These are phyloP conservation scores for Cryptomeria japonica DNA, from an alignment of 75 land plant genomes.

Conservation along the genomic window DNA sequence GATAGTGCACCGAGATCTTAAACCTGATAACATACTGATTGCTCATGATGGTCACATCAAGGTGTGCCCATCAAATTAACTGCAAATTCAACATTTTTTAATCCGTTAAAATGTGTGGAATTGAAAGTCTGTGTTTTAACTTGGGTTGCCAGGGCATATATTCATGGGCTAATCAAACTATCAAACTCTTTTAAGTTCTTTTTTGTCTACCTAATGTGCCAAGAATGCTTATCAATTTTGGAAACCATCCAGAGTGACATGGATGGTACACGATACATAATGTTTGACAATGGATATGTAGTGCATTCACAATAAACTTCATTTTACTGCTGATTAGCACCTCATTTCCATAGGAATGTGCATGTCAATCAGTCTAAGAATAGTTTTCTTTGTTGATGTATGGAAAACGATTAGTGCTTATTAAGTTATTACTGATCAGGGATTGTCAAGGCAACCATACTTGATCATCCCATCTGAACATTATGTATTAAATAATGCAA, in stretches of 20 bases:
- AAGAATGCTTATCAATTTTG: not conserved
- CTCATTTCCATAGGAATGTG: not conserved
- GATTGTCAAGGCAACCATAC: not conserved
- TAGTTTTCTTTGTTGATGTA: not conserved
- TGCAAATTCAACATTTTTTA: not conserved
- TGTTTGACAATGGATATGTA: not conserved
- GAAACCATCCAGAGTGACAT: not conserved
- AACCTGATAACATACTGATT: conserved; percentile 70
- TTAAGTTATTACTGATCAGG: not conserved
- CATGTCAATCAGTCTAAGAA: not conserved
- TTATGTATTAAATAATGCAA: not conserved
- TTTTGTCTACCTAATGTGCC: not conserved
- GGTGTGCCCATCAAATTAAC: conserved; percentile 22
- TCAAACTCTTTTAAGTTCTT: not conserved
- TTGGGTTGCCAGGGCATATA: not conserved
- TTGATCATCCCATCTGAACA: not conserved
- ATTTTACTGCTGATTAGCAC: not conserved
- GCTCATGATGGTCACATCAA: conserved; percentile 76
- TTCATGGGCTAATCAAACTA: not conserved
- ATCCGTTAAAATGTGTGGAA: not conserved
- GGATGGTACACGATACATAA: no score
- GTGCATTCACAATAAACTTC: not conserved
- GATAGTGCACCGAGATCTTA: conserved; percentile 71
- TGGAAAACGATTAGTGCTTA: not conserved
- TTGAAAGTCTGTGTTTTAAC: not conserved